Conservation (phyloP, 2,329 filamentous ascomycete species). For the Chrysoporthe puriensis region DNA sequence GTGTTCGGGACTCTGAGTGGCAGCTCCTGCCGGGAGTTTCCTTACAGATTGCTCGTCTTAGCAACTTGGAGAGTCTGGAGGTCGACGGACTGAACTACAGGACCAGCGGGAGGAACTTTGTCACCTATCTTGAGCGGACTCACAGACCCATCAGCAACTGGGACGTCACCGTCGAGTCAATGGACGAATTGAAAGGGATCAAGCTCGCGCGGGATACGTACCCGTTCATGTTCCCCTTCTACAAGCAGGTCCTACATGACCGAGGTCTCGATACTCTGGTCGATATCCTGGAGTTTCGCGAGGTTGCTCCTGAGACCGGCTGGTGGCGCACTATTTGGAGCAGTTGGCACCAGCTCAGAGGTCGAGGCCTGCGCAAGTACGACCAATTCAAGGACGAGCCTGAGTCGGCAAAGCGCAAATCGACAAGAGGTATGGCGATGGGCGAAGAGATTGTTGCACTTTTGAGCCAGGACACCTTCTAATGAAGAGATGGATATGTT, state of each 20-base stretch:
- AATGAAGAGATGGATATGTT: neutral
- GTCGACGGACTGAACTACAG: neutral
- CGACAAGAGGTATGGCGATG: neutral
- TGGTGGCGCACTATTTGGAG: neutral
- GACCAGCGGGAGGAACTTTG: neutral
- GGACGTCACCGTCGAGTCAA: neutral
- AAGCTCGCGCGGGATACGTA: slow-evolving; percentile 14
- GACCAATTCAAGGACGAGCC: neutral
- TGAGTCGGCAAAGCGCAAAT: neutral
- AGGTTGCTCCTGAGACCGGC: neutral
- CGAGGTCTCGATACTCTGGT: neutral
- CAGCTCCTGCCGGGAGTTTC: slow-evolving; percentile 4
- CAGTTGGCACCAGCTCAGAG: neutral
- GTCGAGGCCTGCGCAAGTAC: neutral
- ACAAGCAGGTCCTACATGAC: neutral
- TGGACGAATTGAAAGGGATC: slow-evolving; percentile 1
- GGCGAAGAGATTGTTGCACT: neutral
- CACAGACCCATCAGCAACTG: neutral
- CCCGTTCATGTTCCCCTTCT: slow-evolving; percentile 11
- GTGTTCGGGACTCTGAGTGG: neutral
- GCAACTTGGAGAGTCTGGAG: neutral
- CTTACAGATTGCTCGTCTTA: neutral
- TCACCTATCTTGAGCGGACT: neutral
- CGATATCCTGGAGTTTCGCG: neutral
- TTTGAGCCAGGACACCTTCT: neutral